Base-by-base conservation (phyloP, 139 green algal species). In the Micromonas pusilla region DNA sequence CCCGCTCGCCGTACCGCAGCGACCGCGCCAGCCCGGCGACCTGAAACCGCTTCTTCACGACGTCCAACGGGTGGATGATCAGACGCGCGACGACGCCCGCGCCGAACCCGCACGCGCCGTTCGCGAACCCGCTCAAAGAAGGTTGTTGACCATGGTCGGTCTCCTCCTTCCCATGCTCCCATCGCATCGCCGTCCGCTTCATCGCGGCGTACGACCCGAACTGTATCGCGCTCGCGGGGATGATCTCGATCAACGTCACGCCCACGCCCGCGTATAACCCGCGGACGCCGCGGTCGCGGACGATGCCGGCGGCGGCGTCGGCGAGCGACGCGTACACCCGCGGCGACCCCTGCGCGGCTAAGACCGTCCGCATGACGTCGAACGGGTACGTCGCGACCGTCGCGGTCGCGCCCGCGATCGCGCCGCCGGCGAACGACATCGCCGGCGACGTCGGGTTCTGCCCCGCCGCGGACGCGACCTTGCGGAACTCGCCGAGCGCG, bases 31-130 rank as follows among this genome's bases (percentile, higher is more conserved):
- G 37, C 6, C 62, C 74, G 26, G 62, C 87, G 34, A 97, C 89
- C 83, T 98, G 94, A 80, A 93, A 97, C 13, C 95, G 78, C 85
- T 99, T 99, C 84, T 98, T 99, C 36, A 90, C 89, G n/a, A 99
- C 93, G 77, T 99, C 95, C 72, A 98, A 81, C 1, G 94, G 94
- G 81, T 97, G 92, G 0, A 88, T 93, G 9, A 68, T 88, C 53
- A 96, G 73, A 81, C 98, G 98, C 72, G 93, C 90, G 2, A 92
- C n/a, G 52, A 88, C 87, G 25, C 93, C 93, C 32, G 93, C 88
- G 19, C 80, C 78, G 63, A 95, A 82, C 23, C 90, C 92, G 77
- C 88, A 95, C 70, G 90, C 33, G 75, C 95, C 92, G 5, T 76
- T 70, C 57, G 60, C 62, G 34, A 33, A 25, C 38, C 30, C 70